Percentiles rank a stretch among this genome's conserved stretches.
Evolutionary conservation across 2,329 filamentous ascomycete species (phyloP).

Genomic region (Dactylellina haptotyla): DNA sequence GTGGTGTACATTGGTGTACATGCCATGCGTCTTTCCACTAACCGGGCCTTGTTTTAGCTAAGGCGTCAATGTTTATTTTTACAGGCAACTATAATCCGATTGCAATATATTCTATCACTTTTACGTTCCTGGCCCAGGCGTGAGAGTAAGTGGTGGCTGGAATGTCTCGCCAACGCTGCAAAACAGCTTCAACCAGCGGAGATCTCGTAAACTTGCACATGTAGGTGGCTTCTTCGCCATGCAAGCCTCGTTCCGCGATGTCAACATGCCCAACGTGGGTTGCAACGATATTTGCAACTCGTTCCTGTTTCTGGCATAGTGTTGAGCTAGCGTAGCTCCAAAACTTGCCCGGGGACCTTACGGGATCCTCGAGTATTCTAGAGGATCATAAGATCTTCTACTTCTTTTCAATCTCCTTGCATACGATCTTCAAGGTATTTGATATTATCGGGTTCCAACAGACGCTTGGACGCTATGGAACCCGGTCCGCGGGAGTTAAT

Average conservation of each 20-base stretch:
- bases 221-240: constrained; percentile 25
- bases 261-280: constrained; percentile 35
- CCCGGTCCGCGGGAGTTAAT: constrained; percentile 26
- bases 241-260: constrained; percentile 43
- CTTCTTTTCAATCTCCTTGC: constrained; percentile 37
- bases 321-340: background rate
- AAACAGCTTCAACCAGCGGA: constrained; percentile 28
- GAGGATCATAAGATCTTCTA: background rate
- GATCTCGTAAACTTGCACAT: background rate
- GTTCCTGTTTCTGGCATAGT: constrained; percentile 19
- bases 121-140: background rate
- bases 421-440: constrained; percentile 33
- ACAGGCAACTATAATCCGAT: background rate
- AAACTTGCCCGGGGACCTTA: background rate
- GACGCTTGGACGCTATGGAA: constrained; percentile 17
- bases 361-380: background rate
- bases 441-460: constrained; percentile 18
- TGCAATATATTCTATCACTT: background rate
- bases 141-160: background rate
- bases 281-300: background rate
- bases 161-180: constrained; percentile 20
- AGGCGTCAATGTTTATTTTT: background rate
- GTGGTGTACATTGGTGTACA: constrained; percentile 18
- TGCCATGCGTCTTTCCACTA: background rate
- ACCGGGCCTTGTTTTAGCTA: constrained; percentile 5